Evolutionary conservation across 1,284 basidiomycete genomes (phyloP), one percentile per base, ranked within the genome.

Genomic region (Ceratobasidium sp.): DNA sequence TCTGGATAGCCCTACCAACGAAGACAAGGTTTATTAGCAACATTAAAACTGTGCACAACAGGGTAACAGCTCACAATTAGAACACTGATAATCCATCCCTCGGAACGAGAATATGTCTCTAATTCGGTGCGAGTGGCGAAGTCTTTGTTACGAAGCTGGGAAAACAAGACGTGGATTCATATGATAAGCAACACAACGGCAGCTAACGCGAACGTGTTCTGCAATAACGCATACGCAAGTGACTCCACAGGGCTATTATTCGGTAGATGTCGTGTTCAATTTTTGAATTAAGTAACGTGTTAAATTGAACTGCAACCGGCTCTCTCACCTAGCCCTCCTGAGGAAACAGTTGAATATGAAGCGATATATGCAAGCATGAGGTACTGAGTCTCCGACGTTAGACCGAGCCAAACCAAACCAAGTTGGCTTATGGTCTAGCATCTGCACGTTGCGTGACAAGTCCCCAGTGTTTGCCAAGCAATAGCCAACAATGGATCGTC

Each of bases 81-180:
- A n/a, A n/a, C n/a, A n/a, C n/a, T n/a, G n/a, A n/a, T n/a, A n/a
- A n/a, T n/a, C n/a, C n/a, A n/a, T n/a, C n/a, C n/a, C n/a, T n/a
- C n/a, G n/a, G n/a, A n/a, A n/a, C n/a, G n/a, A n/a, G n/a, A n/a
- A n/a, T n/a, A n/a, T n/a, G n/a, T n/a, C n/a, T n/a, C n/a, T n/a
- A n/a, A n/a, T n/a, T n/a, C n/a, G n/a, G n/a, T n/a, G n/a, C n/a
- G n/a, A n/a, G n/a, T n/a, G n/a, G n/a, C n/a, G 40, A 71, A 46
- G 9, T 58, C 69, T n/a, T 71, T 46, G 69, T 71, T 58, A 10
- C 46, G 53, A 1, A 71, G 33, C 20, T 56, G 69, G 23, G 13
- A n/a, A 5, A 58, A 1, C 5, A 56, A 23, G 42, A 44, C 5
- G 33, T 44, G 15, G 1, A 60, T 23, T 13, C 69, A 18, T 7